These are phyloP conservation scores for Erodium texanum DNA, from an alignment of 441 rosid species.

Conservation along the genomic window DNA sequence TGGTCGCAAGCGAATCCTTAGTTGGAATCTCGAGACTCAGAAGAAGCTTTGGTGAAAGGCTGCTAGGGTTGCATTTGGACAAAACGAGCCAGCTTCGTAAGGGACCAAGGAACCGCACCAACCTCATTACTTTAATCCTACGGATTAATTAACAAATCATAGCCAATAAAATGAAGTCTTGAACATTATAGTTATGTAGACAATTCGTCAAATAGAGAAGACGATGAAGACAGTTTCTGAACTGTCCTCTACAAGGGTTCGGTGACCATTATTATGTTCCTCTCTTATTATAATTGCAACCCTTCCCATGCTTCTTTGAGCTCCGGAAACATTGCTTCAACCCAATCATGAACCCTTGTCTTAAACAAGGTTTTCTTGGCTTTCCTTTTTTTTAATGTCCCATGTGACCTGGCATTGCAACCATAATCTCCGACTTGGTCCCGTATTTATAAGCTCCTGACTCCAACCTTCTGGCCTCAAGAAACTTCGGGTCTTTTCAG, in stretches of 20 bases:
- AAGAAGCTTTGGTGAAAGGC: constrained; percentile 16
- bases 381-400: background rate
- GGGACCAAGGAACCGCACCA: constrained; percentile 28
- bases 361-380: background rate
- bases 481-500: background rate
- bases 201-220: background rate
- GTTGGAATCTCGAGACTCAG: constrained; percentile 14
- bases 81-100: constrained; percentile 37
- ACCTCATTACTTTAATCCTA: background rate
- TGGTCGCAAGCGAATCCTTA: no score
- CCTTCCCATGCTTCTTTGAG: background rate
- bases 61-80: constrained; percentile 16
- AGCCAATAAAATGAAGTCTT: constrained; percentile 18
- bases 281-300: background rate
- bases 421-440: background rate
- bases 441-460: background rate
- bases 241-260: background rate
- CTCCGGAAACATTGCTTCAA: background rate
- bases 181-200: no score
- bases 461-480: background rate
- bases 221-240: background rate
- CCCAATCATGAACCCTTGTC: background rate
- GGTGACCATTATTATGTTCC: background rate
- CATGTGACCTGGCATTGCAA: background rate
- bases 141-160: background rate